Percentiles rank a stretch among this genome's conserved stretches.
These are phyloP conservation scores for Suillus bovinus DNA, from an alignment of 768 basidiomycete species.

Conservation along the genomic window DNA sequence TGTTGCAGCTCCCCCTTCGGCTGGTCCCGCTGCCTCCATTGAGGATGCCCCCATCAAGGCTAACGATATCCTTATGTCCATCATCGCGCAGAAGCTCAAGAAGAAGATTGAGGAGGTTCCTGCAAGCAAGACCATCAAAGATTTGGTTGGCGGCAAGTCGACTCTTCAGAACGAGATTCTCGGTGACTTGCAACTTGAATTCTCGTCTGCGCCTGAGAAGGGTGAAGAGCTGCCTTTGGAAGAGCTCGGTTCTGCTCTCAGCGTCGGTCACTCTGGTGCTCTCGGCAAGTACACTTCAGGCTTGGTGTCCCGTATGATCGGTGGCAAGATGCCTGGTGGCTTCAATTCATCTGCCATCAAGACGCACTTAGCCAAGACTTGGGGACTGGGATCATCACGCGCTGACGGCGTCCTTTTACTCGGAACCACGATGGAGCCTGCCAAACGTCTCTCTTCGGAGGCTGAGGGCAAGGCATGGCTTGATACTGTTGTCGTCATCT, in stretches of 20 bases:
- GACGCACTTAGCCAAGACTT: constrained; percentile 83
- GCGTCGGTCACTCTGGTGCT: constrained; percentile 76
- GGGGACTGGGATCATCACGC: constrained; percentile 92
- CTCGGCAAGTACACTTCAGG: constrained; percentile 94
- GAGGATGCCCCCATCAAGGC: constrained; percentile 94
- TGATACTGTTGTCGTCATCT: constrained; percentile 78
- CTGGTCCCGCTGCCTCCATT: constrained; percentile 69
- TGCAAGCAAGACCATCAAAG: constrained; percentile 93
- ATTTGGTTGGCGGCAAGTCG: constrained; percentile 97
- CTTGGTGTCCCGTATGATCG: constrained; percentile 87
- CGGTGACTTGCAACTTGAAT: constrained; percentile 95
- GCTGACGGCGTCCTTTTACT: constrained; percentile 89
- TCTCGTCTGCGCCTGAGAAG: constrained; percentile 94
- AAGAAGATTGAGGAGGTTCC: constrained; percentile 90
- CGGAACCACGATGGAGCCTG: constrained; percentile 89
- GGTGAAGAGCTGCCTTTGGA: constrained; percentile 96
- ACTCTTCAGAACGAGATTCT: constrained; percentile 98
- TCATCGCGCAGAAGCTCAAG: constrained; percentile 98
- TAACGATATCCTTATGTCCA: constrained; percentile 78
- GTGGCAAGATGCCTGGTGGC: constrained; percentile 98
- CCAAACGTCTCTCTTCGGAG: constrained; percentile 91
- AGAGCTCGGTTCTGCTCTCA: constrained; percentile 87
- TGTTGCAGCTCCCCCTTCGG: constrained; percentile 46
- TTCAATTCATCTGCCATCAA: constrained; percentile 95
- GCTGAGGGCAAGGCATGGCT: constrained; percentile 93